phyloP scores from a whole-genome alignment of 805 yeast genomes.

The Debaryomyces castellii region DNA sequence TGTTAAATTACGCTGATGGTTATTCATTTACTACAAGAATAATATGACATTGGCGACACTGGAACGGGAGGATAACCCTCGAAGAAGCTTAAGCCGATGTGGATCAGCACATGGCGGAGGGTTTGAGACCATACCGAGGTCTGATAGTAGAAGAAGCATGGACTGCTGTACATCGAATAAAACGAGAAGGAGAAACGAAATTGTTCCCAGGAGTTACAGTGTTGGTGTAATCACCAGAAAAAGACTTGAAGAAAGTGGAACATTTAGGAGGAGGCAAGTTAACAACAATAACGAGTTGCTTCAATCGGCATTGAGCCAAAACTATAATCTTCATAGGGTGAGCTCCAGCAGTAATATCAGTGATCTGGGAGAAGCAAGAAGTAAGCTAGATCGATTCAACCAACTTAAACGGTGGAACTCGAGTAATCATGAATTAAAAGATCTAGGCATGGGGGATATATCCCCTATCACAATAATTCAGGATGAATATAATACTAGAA shows the following conservation, averaged over 20 bases:
- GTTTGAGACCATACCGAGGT: neutral
- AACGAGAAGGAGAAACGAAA: no score
- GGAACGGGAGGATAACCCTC: neutral
- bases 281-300: slow-evolving; percentile 7
- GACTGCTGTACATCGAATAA: neutral
- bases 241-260: neutral
- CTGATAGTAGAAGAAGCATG: neutral
- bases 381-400: neutral
- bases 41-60: neutral
- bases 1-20: no score
- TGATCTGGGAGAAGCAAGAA: neutral
- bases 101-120: neutral
- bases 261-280: slow-evolving; percentile 3
- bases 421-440: neutral
- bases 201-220: slow-evolving; percentile 1
- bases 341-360: slow-evolving; percentile 3
- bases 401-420: neutral
- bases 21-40: no score
- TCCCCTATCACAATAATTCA: slow-evolving; percentile 28
- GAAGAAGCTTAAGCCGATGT: neutral
- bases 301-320: slow-evolving; percentile 12
- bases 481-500: slow-evolving; percentile 22
- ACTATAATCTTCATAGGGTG: slow-evolving; percentile 8
- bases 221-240: neutral
- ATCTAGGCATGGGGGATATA: slow-evolving; percentile 9